Percentiles rank a stretch among this genome's conserved stretches.
Conservation (phyloP, 768 basidiomycete species). For the Fistulinella prunicolor region DNA sequence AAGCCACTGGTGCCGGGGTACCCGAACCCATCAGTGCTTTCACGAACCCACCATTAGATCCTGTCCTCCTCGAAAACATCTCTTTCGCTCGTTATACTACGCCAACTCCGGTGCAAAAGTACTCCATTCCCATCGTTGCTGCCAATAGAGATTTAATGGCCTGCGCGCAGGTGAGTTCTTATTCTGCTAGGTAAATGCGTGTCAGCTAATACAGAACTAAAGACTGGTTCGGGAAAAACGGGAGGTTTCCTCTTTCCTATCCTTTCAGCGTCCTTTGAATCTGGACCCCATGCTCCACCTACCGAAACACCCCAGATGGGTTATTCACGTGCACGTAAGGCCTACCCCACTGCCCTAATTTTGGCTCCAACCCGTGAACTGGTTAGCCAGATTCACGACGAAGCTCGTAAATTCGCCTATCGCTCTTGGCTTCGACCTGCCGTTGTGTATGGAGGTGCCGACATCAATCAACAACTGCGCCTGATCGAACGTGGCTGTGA, state of each 20-base stretch:
- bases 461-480: conserved; percentile 94
- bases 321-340: conserved; percentile 77
- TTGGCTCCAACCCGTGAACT: conserved; percentile 98
- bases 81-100: conserved; percentile 87
- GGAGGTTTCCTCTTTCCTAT: conserved; percentile 99
- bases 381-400: conserved; percentile 98
- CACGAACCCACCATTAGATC: conserved; percentile 85
- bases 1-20: conserved; percentile 96
- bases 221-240: conserved; percentile 99
- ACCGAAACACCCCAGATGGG: conserved; percentile 43
- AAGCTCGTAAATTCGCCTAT: conserved; percentile 98
- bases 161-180: conserved; percentile 72
- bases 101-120: conserved; percentile 99
- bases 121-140: conserved; percentile 97
- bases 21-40: conserved; percentile 91
- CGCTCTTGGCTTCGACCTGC: conserved; percentile 99
- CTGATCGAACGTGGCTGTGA: conserved; percentile 96
- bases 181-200: conserved; percentile 5
- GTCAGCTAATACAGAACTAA: conserved; percentile 24
- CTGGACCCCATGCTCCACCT: conserved; percentile 76
- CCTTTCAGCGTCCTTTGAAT: conserved; percentile 84
- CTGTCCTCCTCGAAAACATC: conserved; percentile 95
- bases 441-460: conserved; percentile 98
- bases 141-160: conserved; percentile 89
- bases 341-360: conserved; percentile 95